Base-by-base conservation (phyloP, 768 basidiomycete species). In the Leucocoprinus birnbaumii region DNA sequence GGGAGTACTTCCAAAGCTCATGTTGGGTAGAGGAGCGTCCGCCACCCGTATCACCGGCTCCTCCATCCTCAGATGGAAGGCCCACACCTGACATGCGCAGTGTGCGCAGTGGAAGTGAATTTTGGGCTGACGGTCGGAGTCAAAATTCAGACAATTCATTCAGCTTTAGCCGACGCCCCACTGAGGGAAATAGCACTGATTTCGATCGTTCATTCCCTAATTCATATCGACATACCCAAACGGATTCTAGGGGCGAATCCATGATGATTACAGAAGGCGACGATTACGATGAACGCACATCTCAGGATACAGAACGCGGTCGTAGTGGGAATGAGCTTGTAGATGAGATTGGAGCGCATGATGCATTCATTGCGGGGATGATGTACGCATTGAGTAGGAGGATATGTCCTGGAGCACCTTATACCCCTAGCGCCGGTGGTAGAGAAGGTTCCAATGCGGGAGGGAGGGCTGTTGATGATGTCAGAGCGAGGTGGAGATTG, bases 281-380 rank as follows among this genome's bases (percentile, higher is more conserved):
- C 26, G 72, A 77, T 21, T 75, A 80, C 19, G 78, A 80, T n/a
- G 78, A 79, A 55, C 73, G 78, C 56, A 82, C 82, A 61, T 84
- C 83, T 8, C 82, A 84, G 51, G 77, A 76, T 6, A 86, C 84
- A 0, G 82, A 86, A 64, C 77, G 66, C 27, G 51, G 68, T 34
- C 65, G 70, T 22, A 64, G 68, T 45, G 70, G 72, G 44, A 78
- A 73, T 22, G 69, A 80, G 2, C 31, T 11, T 31, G 71, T 84
- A 7, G 90, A 91, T 62, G 89, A 91, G 60, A 80, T 85, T 9
- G 89, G 89, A 1, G 85, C 87, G 1, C 87, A 91, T 60, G 86
- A 89, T 55, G 90, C 89, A 2, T 91, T 91, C 61, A 80, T 91
- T n/a, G 85, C 87, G 0, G 91, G 90, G 7, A 92, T 94, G 89